phyloP scores from a whole-genome alignment of 495 filamentous ascomycete genomes.

The Penicillium riverlandense region DNA sequence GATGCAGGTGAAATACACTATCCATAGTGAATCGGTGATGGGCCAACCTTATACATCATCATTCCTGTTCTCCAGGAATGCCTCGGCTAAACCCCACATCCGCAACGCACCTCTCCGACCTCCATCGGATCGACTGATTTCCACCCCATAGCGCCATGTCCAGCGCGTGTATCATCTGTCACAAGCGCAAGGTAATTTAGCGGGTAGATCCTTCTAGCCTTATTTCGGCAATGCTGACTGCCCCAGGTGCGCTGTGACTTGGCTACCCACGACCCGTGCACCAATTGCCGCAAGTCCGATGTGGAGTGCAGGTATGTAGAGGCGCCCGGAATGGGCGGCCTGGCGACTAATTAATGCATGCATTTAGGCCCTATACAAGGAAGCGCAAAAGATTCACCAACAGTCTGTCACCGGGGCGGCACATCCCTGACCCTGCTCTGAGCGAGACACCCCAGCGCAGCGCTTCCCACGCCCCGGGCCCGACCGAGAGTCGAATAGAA shows the following conservation, averaged over 20 bases:
- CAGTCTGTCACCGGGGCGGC: constrained; percentile 17
- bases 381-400: constrained; percentile 25
- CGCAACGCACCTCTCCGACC: constrained; percentile 3
- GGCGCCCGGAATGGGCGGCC: neutral
- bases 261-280: constrained; percentile 22
- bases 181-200: constrained; percentile 18
- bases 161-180: constrained; percentile 22
- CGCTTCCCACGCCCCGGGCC: constrained; percentile 7
- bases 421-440: constrained; percentile 4
- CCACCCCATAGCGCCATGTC: constrained; percentile 10
- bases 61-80: neutral
- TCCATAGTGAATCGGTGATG: neutral
- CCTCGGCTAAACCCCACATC: constrained; percentile 16
- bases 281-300: constrained; percentile 20
- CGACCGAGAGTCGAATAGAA: constrained; percentile 3
- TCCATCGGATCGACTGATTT: too few relatives aligned
- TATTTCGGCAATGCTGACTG: neutral
- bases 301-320: constrained; percentile 19
- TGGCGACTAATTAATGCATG: neutral
- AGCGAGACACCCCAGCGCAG: constrained; percentile 12
- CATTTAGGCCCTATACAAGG: constrained; percentile 16
- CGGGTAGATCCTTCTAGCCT: too few relatives aligned
- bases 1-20: neutral
- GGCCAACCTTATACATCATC: too few relatives aligned
- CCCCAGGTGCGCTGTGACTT: constrained; percentile 22